These are phyloP conservation scores for Platismatia glauca DNA, from an alignment of 495 filamentous ascomycete species.

Conservation along the genomic window DNA sequence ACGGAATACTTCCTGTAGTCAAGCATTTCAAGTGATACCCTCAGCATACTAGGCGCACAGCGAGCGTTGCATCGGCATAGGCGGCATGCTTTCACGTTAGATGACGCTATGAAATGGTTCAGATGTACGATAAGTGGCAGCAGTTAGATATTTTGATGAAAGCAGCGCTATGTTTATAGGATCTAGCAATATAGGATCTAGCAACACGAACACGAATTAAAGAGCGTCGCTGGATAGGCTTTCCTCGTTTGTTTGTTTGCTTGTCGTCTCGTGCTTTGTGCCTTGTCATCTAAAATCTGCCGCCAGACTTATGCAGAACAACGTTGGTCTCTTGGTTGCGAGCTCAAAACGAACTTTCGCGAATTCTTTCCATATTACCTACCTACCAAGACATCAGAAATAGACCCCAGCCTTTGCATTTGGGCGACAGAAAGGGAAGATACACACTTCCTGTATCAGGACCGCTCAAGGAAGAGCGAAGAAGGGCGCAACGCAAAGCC, in stretches of 20 bases:
- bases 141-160: background rate
- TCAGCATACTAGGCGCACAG: conserved; percentile 20
- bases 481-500: too few relatives aligned
- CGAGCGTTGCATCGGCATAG: conserved; percentile 7
- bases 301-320: too few relatives aligned
- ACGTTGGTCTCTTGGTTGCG: too few relatives aligned
- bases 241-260: background rate
- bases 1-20: conserved; percentile 88
- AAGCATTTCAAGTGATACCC: conserved; percentile 17
- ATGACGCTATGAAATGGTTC: background rate
- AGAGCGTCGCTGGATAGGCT: background rate
- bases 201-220: background rate
- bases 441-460: too few relatives aligned
- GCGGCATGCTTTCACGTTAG: background rate
- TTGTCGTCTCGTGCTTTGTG: background rate
- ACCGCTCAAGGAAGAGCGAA: too few relatives aligned
- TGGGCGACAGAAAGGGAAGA: too few relatives aligned
- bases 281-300: background rate
- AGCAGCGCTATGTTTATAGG: background rate
- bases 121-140: background rate
- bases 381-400: too few relatives aligned
- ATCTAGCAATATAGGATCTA: background rate
- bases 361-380: too few relatives aligned
- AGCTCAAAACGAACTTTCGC: too few relatives aligned
- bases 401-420: too few relatives aligned